phyloP scores from a whole-genome alignment of 208 protist genomes.

The Wallacemonas rigidus region DNA sequence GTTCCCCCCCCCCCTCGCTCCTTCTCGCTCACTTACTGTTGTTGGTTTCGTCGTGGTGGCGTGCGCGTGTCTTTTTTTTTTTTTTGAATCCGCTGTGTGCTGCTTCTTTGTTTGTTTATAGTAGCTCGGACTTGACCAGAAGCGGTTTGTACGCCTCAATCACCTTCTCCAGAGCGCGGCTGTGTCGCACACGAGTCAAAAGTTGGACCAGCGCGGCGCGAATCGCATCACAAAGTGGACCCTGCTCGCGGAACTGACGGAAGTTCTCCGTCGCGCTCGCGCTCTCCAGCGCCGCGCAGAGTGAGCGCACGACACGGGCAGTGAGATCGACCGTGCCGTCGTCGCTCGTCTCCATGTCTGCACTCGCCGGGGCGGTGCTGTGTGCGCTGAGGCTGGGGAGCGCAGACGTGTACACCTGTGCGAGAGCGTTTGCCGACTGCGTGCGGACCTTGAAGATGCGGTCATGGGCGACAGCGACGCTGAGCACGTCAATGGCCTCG shows the following conservation, averaged over 20 bases:
- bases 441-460: constrained; percentile 85
- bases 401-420: constrained; percentile 22
- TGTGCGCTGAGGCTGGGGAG: constrained; percentile 11
- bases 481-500: constrained; percentile 56
- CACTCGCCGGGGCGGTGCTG: not conserved
- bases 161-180: constrained; percentile 53
- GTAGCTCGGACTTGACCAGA: constrained; percentile 43
- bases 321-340: constrained; percentile 48
- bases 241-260: constrained; percentile 70
- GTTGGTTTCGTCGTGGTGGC: not conserved
- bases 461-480: constrained; percentile 50
- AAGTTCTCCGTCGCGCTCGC: constrained; percentile 59
- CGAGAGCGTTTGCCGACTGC: constrained; percentile 68
- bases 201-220: constrained; percentile 35
- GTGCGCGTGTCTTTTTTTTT: too few relatives aligned
- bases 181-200: constrained; percentile 54
- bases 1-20: too few relatives aligned
- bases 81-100: not conserved
- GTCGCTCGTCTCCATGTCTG: constrained; percentile 20
- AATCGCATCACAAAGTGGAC: constrained; percentile 43
- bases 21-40: not conserved
- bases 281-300: constrained; percentile 60
- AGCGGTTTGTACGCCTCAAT: constrained; percentile 50
- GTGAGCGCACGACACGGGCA: constrained; percentile 45
- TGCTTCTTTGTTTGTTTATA: constrained; percentile 26